Percentiles rank a stretch among this genome's conserved stretches.
Conservation (phyloP, 73 alveolate species). For the Stentor roeselii region DNA sequence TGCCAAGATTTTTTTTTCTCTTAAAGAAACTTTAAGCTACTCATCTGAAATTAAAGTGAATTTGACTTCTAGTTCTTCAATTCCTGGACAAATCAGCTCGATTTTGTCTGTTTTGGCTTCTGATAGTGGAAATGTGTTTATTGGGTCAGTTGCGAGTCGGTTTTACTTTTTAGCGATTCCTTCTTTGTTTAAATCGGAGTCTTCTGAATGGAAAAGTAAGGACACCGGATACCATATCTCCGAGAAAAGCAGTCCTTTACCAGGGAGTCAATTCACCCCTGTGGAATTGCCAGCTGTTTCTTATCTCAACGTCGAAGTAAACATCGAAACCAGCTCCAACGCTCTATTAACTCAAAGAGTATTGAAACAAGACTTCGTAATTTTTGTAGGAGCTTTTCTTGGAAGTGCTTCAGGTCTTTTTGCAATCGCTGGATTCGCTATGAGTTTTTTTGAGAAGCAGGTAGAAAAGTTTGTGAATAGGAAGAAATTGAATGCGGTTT, state of each 20-base stretch:
- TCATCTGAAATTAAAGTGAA: conserved; percentile 13
- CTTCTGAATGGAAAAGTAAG: not conserved
- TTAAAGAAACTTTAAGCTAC: conserved; percentile 5
- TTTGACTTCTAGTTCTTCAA: conserved; percentile 25
- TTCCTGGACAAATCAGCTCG: conserved; percentile 7
- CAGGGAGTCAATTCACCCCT: not conserved
- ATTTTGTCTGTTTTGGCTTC: not conserved
- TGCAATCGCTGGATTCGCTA: not conserved
- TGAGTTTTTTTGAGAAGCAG: not conserved
- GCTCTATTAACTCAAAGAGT: not conserved
- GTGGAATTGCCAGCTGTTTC: not conserved
- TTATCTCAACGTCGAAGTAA: not conserved
- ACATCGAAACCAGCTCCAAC: not conserved
- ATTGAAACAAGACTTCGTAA: not conserved
- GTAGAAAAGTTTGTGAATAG: not conserved
- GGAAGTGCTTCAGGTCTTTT: not conserved
- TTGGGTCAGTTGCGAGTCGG: not conserved
- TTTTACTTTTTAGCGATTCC: not conserved
- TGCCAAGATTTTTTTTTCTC: not conserved
- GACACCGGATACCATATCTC: not conserved
- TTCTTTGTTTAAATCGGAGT: conserved; percentile 8
- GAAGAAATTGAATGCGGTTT: no score
- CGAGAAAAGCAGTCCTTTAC: not conserved
- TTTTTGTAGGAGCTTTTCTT: not conserved
- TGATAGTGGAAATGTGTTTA: not conserved